Evolutionary conservation across 1,139 yeast genomes (phyloP), one percentile per base, ranked within the genome.

Genomic region (Hyphopichia khmerensis): DNA sequence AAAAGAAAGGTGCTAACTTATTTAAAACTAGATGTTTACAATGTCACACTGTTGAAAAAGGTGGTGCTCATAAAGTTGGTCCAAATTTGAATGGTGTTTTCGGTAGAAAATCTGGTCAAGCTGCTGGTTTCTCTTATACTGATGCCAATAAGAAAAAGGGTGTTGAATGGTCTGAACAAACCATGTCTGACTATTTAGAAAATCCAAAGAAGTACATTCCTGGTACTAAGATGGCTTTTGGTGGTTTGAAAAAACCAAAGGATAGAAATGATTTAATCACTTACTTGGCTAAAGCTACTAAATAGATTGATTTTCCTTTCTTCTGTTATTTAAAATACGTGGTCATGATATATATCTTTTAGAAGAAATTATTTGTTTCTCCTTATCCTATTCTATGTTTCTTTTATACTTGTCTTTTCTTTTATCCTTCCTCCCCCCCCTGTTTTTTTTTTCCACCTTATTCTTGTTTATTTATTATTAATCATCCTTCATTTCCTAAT

Each of bases 151-250:
- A 88, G 82, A 86, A 87, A 80, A 90, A 90, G 79, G 96, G 91
- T 65, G 95, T 91, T 53, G 61, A 46, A 49, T 93, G 99, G 99
- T 58, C 65, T 55, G 95, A 84, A 66, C 93, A 90, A 68, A 81
- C 90, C 71, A 81, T 93, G 86, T 80, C 85, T 60, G 96, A 87
- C 71, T 93, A 93, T 84, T 84, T 93, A 74, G 96, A 87, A 77
- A 95, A 93, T 88, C 99, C 99, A 79, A 93, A 93, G 96, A 93
- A 93, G 80, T 93, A 90, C 80, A 90, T 93, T 60, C 99, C 99
- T 66, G 99, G 99, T 75, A 93, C 98, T 79, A 93, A 93, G 86
- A 93, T 93, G 99, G 99, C 99, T 55, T 93, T 93, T 64, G 99
- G 97, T 78, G 99, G 99, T 77, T 84, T 93, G 75, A 93, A 93